Base-by-base conservation (phyloP, 805 yeast species). In the Saccharomycopsis fermentans region DNA sequence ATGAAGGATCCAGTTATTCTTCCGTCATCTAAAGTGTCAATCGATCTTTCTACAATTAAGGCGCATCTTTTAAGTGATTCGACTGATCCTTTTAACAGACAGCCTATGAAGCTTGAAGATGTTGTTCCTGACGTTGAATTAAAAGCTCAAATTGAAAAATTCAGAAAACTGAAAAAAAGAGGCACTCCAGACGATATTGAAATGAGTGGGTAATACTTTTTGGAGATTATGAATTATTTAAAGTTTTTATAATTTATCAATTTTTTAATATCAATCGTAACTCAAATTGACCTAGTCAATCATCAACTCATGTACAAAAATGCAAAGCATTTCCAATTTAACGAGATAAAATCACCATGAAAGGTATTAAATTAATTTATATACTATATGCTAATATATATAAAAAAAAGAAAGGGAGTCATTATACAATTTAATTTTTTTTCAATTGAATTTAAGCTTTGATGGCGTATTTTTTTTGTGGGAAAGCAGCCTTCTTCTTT, bases 381-480 rank as follows among this genome's bases (percentile, higher is more conserved):
- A 43, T 43, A 43, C 24, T 29, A 43, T 43, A 43, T 21, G 12
- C 21, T 43, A 43, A 37, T 37, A 37, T 37, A 47, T 27, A 29
- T 29, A 50, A 50, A 50, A 50, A 50, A 50, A n/a, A 50, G 35
- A 50, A 32, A 50, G 53, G 37, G 53, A 50, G 53, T 50, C 35
- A 50, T 29, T 29, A 50, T 27, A 27, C 17, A 29, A 27, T 50
- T 50, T 50, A 8, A 27, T 14, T 27, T 27, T 29, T 48, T 27
- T n/a, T 50, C 6, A n/a, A 32, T 50, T 50, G 12, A 61, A 68
- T 67, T 84, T 87, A 92, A 81, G 97, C 98, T 86, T 91, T 92
- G 82, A 94, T 87, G 77, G 98, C 98, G 81, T 81, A 94, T 81
- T 87, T 87, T 86, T 96, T 90, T 81, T 86, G 91, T 77, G 99